Evolutionary conservation across 805 yeast species (phyloP).

Genomic region (Yamadazyma takamatsuzukensis): DNA sequence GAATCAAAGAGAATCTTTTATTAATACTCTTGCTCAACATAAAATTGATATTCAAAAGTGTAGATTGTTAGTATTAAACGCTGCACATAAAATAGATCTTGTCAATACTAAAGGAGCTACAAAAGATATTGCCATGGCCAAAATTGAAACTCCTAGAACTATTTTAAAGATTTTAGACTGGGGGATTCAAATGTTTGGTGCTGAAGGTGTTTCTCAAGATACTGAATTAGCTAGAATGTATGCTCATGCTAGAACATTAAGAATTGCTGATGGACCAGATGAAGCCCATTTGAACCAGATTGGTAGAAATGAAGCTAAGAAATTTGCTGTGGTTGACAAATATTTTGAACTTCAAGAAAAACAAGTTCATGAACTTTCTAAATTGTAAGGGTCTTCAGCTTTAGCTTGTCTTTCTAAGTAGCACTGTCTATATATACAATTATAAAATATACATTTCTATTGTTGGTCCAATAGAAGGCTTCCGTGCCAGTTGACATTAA

Average conservation of each 20-base stretch:
- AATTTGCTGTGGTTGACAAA: slow-evolving; percentile 31
- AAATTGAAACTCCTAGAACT: slow-evolving; percentile 57
- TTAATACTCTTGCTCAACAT: slow-evolving; percentile 46
- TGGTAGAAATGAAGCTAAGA: slow-evolving; percentile 45
- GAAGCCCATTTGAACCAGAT: slow-evolving; percentile 60
- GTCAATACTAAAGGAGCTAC: slow-evolving; percentile 52
- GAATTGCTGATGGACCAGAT: slow-evolving; percentile 71
- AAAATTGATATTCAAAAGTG: slow-evolving; percentile 54
- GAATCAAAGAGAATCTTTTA: slow-evolving; percentile 48
- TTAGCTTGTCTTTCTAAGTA: background rate
- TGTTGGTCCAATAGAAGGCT: background rate
- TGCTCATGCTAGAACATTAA: slow-evolving; percentile 49
- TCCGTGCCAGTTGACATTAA: background rate
- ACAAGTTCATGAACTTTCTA: slow-evolving; percentile 18
- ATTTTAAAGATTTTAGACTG: slow-evolving; percentile 51
- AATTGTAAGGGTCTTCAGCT: too few relatives aligned
- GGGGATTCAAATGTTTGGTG: slow-evolving; percentile 63
- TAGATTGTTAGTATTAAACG: slow-evolving; percentile 51
- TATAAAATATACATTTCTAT: background rate
- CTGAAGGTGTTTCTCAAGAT: slow-evolving; percentile 62
- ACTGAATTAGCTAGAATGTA: slow-evolving; percentile 54
- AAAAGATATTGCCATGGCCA: slow-evolving; percentile 58
- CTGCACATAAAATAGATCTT: slow-evolving; percentile 57
- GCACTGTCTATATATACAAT: background rate
- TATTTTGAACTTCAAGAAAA: slow-evolving; percentile 24